These are phyloP conservation scores for Ustilago trichophora DNA, from an alignment of 1,284 basidiomycete species.

Conservation along the genomic window DNA sequence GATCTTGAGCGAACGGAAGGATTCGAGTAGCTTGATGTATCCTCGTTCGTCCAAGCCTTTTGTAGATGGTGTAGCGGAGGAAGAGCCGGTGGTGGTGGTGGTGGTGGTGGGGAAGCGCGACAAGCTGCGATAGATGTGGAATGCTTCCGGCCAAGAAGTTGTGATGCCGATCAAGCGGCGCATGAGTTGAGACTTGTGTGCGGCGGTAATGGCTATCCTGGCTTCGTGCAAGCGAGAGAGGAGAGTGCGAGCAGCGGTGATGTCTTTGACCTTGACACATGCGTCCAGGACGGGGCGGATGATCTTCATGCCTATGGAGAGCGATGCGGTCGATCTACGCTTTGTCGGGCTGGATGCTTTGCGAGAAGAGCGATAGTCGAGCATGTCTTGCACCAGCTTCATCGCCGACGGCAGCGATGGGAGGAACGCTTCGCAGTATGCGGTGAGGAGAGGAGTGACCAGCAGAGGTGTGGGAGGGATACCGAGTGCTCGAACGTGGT, in stretches of 20 bases:
- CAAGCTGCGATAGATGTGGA: slow-evolving; percentile 33
- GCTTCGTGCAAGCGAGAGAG: slow-evolving; percentile 22
- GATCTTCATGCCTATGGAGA: slow-evolving; percentile 5
- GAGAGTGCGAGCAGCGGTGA: slow-evolving; percentile 22
- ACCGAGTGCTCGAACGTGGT: slow-evolving; percentile 21
- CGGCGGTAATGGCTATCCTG: slow-evolving; percentile 11
- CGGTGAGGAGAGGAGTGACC: slow-evolving; percentile 45
- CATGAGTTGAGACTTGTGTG: slow-evolving; percentile 15
- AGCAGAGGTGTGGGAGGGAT: slow-evolving; percentile 36
- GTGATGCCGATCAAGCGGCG: slow-evolving; percentile 28
- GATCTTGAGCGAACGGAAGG: slow-evolving; percentile 16
- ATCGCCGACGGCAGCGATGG: slow-evolving; percentile 45
- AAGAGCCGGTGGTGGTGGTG: too few species aligned
- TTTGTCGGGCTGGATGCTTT: not conserved
- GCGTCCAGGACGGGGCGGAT: slow-evolving; percentile 41
- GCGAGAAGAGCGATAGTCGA: slow-evolving; percentile 10
- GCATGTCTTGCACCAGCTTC: slow-evolving; percentile 39
- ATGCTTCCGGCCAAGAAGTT: slow-evolving; percentile 36
- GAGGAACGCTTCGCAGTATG: slow-evolving; percentile 53
- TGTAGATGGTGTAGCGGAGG: not conserved
- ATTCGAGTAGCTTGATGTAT: slow-evolving; percentile 24
- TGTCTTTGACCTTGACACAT: slow-evolving; percentile 41
- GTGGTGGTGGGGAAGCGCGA: slow-evolving; percentile 10
- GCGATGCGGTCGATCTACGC: not conserved
- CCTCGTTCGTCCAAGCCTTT: slow-evolving; percentile 14